Conservation (phyloP, 345 rosid genomes). For the Hirschfeldia incana region DNA sequence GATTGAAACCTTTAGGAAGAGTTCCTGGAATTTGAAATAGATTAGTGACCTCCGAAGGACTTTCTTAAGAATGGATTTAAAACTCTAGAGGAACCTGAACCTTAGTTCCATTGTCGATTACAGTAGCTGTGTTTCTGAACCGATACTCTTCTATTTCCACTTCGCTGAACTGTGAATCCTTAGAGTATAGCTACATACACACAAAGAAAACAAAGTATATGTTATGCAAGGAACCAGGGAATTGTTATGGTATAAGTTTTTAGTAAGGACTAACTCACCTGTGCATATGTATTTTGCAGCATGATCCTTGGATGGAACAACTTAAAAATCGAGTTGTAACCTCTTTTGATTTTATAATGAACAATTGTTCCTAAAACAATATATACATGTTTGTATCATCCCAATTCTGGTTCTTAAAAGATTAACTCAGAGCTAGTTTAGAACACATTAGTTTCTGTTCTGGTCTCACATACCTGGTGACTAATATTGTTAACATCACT, state of each 20-base stretch:
- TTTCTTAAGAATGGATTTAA: not conserved
- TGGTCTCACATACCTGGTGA: too few species aligned
- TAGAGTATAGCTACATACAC: conserved; percentile 64
- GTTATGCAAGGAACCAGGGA: too few species aligned
- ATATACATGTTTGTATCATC: conserved; percentile 11
- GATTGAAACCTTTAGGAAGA: too few species aligned
- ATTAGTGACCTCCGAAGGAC: not conserved
- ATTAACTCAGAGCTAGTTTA: not conserved
- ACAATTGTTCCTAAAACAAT: conserved; percentile 75
- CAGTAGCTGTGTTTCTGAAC: conserved; percentile 74
- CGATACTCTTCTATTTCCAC: conserved; percentile 89
- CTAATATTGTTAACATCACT: too few species aligned
- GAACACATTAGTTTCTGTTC: too few species aligned
- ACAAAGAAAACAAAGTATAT: not conserved
- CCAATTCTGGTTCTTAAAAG: conserved; percentile 2
- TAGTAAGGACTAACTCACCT: conserved; percentile 41
- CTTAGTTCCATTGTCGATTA: conserved; percentile 67
- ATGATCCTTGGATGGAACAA: conserved; percentile 80
- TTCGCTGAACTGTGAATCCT: conserved; percentile 80
- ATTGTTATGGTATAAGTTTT: not conserved
- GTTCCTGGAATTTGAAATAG: too few species aligned
- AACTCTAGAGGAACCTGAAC: conserved; percentile 49
- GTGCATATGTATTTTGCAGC: conserved; percentile 76
- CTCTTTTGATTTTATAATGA: conserved; percentile 76
- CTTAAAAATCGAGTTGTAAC: conserved; percentile 60